phyloP scores from a whole-genome alignment of 75 land plant species.

The Sequoia sempervirens region DNA sequence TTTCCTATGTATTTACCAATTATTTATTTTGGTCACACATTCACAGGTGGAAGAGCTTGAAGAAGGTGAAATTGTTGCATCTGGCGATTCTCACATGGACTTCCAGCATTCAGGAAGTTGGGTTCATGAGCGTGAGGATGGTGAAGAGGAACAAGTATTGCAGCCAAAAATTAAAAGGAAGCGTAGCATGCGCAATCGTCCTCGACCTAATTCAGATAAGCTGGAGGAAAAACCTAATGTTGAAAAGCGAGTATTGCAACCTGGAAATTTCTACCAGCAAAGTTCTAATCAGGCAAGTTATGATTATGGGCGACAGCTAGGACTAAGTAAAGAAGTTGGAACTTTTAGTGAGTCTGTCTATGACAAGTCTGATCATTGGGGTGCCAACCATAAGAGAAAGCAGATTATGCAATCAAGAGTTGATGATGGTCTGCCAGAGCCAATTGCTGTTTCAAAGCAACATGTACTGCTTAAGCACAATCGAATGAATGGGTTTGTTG shows the following conservation, averaged over 20 bases:
- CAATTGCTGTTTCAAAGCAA: conserved; percentile 19
- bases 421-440: conserved; percentile 20
- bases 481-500: conserved; percentile 27
- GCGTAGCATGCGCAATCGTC: conserved; percentile 73
- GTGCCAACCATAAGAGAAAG: conserved; percentile 37
- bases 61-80: conserved; percentile 96
- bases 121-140: conserved; percentile 82
- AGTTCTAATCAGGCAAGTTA: conserved; percentile 21
- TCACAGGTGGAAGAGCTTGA: conserved; percentile 82
- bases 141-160: conserved; percentile 80
- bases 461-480: conserved; percentile 47
- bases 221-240: conserved; percentile 35
- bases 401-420: conserved; percentile 36
- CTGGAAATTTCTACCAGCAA: conserved; percentile 28
- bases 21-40: background rate
- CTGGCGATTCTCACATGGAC: conserved; percentile 87
- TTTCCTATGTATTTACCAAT: background rate
- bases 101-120: conserved; percentile 83
- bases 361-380: conserved; percentile 40
- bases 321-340: conserved; percentile 30
- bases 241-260: conserved; percentile 25
- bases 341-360: conserved; percentile 18
- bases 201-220: conserved; percentile 47
- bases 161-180: conserved; percentile 88
- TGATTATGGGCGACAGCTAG: conserved; percentile 23